Evolutionary conservation across 345 rosid species (phyloP).

Genomic region (Camelina sativa): DNA sequence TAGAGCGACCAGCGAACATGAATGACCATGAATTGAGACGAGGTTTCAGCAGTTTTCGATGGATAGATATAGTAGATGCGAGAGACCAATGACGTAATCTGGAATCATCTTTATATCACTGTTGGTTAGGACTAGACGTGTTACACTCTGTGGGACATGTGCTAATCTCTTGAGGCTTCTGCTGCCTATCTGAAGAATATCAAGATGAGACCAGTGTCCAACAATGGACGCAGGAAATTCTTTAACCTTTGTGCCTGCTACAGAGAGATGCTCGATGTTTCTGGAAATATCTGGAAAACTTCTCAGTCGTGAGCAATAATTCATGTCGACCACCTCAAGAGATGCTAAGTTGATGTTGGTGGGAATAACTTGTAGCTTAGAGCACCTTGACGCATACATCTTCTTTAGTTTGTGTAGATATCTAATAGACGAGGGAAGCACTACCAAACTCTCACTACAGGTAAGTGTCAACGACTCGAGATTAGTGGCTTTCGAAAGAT

Average conservation of each 20-base stretch:
- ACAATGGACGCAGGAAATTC: background rate
- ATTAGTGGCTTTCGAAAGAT: slow-evolving; percentile 35
- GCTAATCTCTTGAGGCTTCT: background rate
- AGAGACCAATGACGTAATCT: background rate
- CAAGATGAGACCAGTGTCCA: background rate
- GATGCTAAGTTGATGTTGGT: slow-evolving; percentile 22
- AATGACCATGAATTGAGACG: background rate
- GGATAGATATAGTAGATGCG: background rate
- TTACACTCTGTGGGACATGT: background rate
- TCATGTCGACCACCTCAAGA: slow-evolving; percentile 4
- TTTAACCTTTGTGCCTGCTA: slow-evolving; percentile 2
- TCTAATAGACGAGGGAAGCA: background rate
- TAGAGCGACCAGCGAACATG: background rate
- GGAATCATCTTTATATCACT: background rate
- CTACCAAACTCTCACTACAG: slow-evolving; percentile 25
- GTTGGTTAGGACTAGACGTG: accelerated
- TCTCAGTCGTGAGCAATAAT: slow-evolving; percentile 15
- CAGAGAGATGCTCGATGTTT: background rate
- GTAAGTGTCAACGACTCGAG: slow-evolving; percentile 22
- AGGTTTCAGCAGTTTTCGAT: background rate
- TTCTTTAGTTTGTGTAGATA: slow-evolving; percentile 26
- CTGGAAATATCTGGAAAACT: slow-evolving; percentile 33
- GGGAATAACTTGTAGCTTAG: slow-evolving; percentile 18
- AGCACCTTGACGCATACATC: slow-evolving; percentile 9
- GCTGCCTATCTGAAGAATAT: accelerated